These are phyloP conservation scores for Colletotrichum camelliae DNA, from an alignment of 2,329 filamentous ascomycete species.

Conservation along the genomic window DNA sequence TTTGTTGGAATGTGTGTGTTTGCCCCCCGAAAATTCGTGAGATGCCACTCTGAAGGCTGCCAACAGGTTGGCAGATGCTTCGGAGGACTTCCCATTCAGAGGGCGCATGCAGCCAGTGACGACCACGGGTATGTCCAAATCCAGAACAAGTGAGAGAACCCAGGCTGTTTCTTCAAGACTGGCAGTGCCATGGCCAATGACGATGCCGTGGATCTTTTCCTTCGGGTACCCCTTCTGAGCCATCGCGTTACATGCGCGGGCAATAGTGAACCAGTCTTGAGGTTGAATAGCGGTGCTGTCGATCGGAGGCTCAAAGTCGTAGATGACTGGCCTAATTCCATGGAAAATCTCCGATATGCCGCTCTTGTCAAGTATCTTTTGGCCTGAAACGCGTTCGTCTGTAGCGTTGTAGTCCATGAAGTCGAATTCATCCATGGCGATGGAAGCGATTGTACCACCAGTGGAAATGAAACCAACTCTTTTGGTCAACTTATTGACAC, in stretches of 20 bases:
- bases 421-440: neutral
- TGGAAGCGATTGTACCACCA: neutral
- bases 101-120: conserved; percentile 3
- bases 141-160: neutral
- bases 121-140: neutral
- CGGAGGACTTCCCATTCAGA: neutral
- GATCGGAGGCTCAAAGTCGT: neutral
- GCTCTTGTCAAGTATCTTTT: neutral
- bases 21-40: neutral
- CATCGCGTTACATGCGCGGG: neutral
- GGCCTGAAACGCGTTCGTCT: neutral
- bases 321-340: neutral
- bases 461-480: neutral
- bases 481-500: neutral
- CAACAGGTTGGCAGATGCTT: neutral
- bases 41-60: conserved; percentile 2
- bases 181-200: conserved; percentile 10
- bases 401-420: neutral
- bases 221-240: neutral
- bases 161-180: conserved; percentile 10
- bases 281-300: conserved; percentile 1
- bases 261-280: neutral
- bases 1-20: neutral
- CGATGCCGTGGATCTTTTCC: neutral
- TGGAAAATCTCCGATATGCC: neutral